These are phyloP conservation scores for Daldinia eschscholtzii DNA, from an alignment of 2,329 filamentous ascomycete genomes.

Conservation along the genomic window DNA sequence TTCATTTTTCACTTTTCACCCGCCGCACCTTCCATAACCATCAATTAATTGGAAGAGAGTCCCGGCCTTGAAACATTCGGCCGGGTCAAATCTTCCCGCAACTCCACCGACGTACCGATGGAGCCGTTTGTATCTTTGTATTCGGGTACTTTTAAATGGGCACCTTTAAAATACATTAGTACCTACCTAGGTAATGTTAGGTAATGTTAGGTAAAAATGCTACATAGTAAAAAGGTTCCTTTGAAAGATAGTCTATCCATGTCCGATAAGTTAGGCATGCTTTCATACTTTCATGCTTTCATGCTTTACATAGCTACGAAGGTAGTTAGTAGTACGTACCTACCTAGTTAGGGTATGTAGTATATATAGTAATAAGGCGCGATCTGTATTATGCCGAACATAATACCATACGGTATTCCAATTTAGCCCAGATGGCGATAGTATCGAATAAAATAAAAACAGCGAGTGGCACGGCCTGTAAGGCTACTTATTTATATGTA, in stretches of 20 bases:
- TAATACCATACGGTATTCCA: slow-evolving; percentile 20
- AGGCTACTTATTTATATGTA: slow-evolving; percentile 32
- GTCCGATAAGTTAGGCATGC: slow-evolving; percentile 19
- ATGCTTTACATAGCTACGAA: no score
- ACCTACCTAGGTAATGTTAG: not conserved
- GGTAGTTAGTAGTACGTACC: not conserved
- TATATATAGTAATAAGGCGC: slow-evolving; percentile 30
- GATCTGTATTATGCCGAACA: slow-evolving; percentile 36
- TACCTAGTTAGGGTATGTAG: not conserved
- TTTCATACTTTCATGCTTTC: not conserved
- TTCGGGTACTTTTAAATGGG: slow-evolving; percentile 4
- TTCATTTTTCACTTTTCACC: slow-evolving; percentile 17
- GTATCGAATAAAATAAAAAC: slow-evolving; percentile 15
- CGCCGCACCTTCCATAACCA: slow-evolving; percentile 31
- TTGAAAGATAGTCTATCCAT: slow-evolving; percentile 14
- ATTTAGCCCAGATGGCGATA: slow-evolving; percentile 26
- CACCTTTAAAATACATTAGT: not conserved
- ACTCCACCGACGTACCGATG: slow-evolving; percentile 45
- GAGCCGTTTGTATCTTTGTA: slow-evolving; percentile 11
- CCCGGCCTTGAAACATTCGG: slow-evolving; percentile 44
- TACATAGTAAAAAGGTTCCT: slow-evolving; percentile 26
- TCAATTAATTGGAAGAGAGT: slow-evolving; percentile 39
- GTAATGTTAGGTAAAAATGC: slow-evolving; percentile 25
- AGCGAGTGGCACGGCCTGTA: slow-evolving; percentile 18
- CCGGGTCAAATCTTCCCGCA: slow-evolving; percentile 45